phyloP scores from a whole-genome alignment of 208 protist species.

The Blechomonas ayalai region DNA sequence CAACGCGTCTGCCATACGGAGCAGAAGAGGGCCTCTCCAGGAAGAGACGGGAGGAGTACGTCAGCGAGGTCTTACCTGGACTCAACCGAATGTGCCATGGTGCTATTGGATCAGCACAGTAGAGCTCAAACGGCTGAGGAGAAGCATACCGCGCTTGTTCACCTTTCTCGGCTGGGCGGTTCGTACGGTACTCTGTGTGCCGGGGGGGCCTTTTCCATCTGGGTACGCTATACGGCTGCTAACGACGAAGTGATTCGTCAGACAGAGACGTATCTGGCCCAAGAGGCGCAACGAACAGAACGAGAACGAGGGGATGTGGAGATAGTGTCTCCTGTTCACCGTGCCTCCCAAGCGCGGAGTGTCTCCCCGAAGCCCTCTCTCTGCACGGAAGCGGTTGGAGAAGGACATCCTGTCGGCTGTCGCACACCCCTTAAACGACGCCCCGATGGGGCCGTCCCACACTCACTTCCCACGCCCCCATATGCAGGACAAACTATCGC shows the following conservation, averaged over 20 bases:
- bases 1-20: background rate
- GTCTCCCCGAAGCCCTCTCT: background rate
- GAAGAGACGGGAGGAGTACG: background rate
- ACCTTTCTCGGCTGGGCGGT: slow-evolving; percentile 35
- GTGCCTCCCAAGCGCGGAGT: too few species aligned
- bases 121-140: slow-evolving; percentile 6
- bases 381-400: background rate
- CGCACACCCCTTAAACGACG: slow-evolving; percentile 1
- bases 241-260: slow-evolving; percentile 17
- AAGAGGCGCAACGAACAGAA: background rate
- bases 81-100: slow-evolving; percentile 1
- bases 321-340: too few species aligned
- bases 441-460: slow-evolving; percentile 1
- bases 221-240: slow-evolving; percentile 18
- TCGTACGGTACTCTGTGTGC: slow-evolving; percentile 28
- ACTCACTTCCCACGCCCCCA: background rate
- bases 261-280: slow-evolving; percentile 22
- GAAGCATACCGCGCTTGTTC: slow-evolving; percentile 7
- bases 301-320: background rate
- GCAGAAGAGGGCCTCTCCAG: background rate
- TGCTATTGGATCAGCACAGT: slow-evolving; percentile 8
- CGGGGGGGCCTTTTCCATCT: slow-evolving; percentile 23
- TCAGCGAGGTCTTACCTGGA: too few species aligned
- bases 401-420: background rate
- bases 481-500: background rate